Base-by-base conservation (phyloP, 495 filamentous ascomycete species). In the Aspergillus panamensis region DNA sequence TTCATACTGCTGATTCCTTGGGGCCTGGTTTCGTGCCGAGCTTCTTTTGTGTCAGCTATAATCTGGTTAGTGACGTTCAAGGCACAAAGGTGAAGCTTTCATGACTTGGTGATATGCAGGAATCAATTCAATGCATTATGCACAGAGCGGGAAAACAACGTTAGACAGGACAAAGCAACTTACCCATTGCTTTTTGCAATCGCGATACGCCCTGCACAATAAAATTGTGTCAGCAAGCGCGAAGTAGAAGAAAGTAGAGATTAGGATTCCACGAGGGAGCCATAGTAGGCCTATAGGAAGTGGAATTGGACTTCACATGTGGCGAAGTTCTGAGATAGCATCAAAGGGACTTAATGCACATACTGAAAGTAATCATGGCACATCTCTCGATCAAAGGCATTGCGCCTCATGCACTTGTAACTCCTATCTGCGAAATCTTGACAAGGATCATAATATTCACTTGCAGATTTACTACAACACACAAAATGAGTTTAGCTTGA, bases 141-240 rank as follows among this genome's bases (percentile, higher is more conserved):
- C 25, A 25, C 25, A 25, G 25, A 25, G 25, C 25, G 5, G 25
- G 25, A 25, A 25, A 25, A 5, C 25, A 25, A 25, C 25, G 5
- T 2, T 25, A 25, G 25, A 25, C 25, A 25, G 5, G 5, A 25
- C 25, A 25, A 25, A 25, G 25, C 25, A 40, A 76, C 87, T 71
- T 81, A 93, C 90, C 91, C 91, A 96, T 76, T 87, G 79, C 76
- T 92, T 92, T 71, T 96, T 96, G 73, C 92, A 96, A 61, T 95
- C 91, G 60, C 91, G 84, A 72, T 96, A 96, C 54, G 92, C 91
- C 72, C 91, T 96, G 17, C 7, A 47, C 16, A 20, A 2, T 6
- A 45, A 25, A 2, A 32, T 29, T 25, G 33, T n/a, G 37, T 65
- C 25, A 66, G 48, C 25, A 25, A 25, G 25, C 25, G 25, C 5